A percentile compares a stretch with the other conserved stretches of the same genome.
These are phyloP conservation scores for Phialocephala sp. DNA, from an alignment of 2,329 filamentous ascomycete genomes.

Conservation along the genomic window DNA sequence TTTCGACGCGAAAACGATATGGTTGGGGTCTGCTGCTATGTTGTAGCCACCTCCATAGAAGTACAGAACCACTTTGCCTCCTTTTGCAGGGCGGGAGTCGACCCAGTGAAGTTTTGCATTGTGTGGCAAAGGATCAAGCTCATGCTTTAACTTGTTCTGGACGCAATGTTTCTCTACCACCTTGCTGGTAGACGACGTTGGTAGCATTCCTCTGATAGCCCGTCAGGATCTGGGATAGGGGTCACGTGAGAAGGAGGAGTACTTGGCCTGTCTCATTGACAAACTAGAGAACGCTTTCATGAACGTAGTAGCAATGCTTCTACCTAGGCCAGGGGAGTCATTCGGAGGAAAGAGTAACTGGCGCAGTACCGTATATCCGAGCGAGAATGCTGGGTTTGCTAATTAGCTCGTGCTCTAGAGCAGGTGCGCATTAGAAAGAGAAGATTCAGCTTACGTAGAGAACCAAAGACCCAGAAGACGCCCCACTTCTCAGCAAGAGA, in stretches of 20 bases:
- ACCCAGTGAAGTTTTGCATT: conserved; percentile 35
- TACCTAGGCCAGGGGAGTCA: conserved; percentile 16
- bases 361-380: conserved; percentile 3
- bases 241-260: neutral
- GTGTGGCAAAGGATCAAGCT: conserved; percentile 21
- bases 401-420: neutral
- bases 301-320: conserved; percentile 8
- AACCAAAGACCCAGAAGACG: neutral
- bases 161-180: conserved; percentile 12
- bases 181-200: conserved; percentile 1
- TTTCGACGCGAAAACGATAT: conserved; percentile 48
- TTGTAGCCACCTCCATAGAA: conserved; percentile 60
- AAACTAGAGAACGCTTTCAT: neutral
- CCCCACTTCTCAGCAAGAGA: neutral
- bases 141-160: conserved; percentile 9
- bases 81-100: neutral
- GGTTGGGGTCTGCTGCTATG: conserved; percentile 47
- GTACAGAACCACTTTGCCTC: conserved; percentile 47
- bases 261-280: conserved; percentile 6
- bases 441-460: neutral
- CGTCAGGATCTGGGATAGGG: neutral
- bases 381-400: neutral
- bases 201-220: conserved; percentile 6
- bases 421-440: too few relatives aligned
- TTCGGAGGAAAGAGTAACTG: conserved; percentile 15